Evolutionary conservation across 768 basidiomycete species (phyloP), one percentile per base, ranked within the genome.

Genomic region (Daedaleopsis sinensis): DNA sequence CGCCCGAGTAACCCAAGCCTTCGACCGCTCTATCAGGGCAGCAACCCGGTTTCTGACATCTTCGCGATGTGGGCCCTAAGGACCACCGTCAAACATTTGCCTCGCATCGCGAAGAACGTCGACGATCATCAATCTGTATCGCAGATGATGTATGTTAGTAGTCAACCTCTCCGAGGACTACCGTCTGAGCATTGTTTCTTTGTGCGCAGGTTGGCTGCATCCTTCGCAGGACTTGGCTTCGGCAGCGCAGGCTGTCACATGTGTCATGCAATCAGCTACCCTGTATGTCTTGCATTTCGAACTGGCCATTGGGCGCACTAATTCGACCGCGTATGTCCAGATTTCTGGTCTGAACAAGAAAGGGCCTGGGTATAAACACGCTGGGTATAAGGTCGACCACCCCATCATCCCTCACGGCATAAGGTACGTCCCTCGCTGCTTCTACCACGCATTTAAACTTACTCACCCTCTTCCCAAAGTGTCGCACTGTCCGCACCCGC

Each of bases 391-490:
- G 19, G 87, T 87, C 18, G 83, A 90, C 64, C 80, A 85, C 53
- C 95, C 96, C 8, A 94, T 98, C 65, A 94, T 98, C 59, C 96
- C 96, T 13, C 95, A 97, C 69, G 95, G 95, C 50, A 79, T 96
- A 69, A 91, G 86, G 86, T 86, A 74, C 59, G 71, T 51, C 21
- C 32, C 18, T 27, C 53, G 24, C 5, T 12, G 18, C 19, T 23
- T 9, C 15, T 23, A 32, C 27, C 27, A 32, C n/a, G 27, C 27
- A 32, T 7, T 32, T n/a, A 24, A 23, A 6, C 43, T 19, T 18
- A 21, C n/a, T n/a, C n/a, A 43, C n/a, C 16, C 62, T n/a, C 37
- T 43, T 39, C 62, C n/a, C n/a, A 6, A 50, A 84, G 92, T 65
- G 94, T 96, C 51, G 93, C 95, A 6, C 77, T 96, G 59, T 93